These are phyloP conservation scores for Coemansia sp. DNA, from an alignment of 192 early-diverging fungal genomes.

Conservation along the genomic window DNA sequence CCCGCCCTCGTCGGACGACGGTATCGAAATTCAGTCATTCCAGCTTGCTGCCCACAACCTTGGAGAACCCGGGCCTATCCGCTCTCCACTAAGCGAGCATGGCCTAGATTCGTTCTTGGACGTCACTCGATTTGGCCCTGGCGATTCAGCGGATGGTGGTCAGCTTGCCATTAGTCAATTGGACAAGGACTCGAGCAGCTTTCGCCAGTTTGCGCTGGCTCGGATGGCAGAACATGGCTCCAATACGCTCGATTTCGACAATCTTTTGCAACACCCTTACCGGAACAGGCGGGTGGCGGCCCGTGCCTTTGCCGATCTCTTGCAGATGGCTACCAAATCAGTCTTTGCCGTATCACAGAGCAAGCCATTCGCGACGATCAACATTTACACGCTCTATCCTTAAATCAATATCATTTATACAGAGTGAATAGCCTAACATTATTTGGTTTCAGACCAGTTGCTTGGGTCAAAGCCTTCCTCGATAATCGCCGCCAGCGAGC, in stretches of 20 bases:
- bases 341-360: conserved; percentile 27
- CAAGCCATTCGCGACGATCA: conserved; percentile 10
- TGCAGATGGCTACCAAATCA: conserved; percentile 37
- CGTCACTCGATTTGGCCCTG: conserved; percentile 1
- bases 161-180: neutral
- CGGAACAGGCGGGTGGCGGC: conserved; percentile 36
- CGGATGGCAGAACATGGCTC: conserved; percentile 11
- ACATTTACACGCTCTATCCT: conserved; percentile 6
- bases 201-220: conserved; percentile 22
- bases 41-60: conserved; percentile 26
- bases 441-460: neutral
- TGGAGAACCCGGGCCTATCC: neutral
- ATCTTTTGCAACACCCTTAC: conserved; percentile 22
- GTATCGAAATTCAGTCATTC: conserved; percentile 38
- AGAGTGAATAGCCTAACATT: neutral
- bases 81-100: conserved; percentile 3
- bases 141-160: neutral
- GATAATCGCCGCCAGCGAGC: conserved; percentile 3
- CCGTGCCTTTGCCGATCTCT: conserved; percentile 39
- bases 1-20: conserved; percentile 31
- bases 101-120: conserved; percentile 43
- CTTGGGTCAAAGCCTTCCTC: conserved; percentile 17
- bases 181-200: conserved; percentile 29
- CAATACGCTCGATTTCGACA: conserved; percentile 14
- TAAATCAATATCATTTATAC: neutral